Evolutionary conservation across 2,329 filamentous ascomycete genomes (phyloP).

Genomic region (Apiospora pterosperma): DNA sequence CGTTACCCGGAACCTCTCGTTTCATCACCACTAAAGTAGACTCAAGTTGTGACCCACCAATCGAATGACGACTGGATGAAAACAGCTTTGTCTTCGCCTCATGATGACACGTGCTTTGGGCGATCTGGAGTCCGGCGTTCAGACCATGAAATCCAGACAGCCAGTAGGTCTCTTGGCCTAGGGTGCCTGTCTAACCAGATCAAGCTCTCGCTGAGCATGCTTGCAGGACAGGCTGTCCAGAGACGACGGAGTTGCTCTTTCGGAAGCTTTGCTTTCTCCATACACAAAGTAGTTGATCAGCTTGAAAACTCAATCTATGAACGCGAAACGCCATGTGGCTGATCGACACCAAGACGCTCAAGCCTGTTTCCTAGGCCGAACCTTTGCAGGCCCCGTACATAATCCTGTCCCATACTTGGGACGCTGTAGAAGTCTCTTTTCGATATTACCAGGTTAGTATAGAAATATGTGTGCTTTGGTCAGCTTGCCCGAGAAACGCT

Average conservation of each 20-base stretch:
- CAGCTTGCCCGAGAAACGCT: too few species aligned
- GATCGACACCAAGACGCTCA: background rate
- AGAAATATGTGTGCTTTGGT: too few species aligned
- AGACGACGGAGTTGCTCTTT: background rate
- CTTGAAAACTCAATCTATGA: background rate
- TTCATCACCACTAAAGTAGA: background rate
- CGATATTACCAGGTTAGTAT: background rate
- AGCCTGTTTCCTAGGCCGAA: background rate
- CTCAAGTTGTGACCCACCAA: background rate
- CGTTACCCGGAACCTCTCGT: background rate
- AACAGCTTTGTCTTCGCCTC: background rate
- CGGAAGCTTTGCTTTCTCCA: background rate
- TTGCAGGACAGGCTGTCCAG: background rate
- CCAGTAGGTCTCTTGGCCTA: background rate
- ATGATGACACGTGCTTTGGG: background rate
- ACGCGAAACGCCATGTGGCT: background rate
- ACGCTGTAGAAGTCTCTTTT: background rate
- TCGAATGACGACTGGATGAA: too few species aligned
- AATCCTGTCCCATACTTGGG: background rate
- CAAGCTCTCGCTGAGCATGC: background rate
- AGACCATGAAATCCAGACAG: background rate
- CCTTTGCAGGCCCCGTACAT: background rate
- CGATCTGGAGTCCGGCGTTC: background rate
- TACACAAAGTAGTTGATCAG: too few species aligned
- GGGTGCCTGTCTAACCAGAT: background rate